Evolutionary conservation across 768 basidiomycete species (phyloP).

Genomic region (Phallus indusiatus): DNA sequence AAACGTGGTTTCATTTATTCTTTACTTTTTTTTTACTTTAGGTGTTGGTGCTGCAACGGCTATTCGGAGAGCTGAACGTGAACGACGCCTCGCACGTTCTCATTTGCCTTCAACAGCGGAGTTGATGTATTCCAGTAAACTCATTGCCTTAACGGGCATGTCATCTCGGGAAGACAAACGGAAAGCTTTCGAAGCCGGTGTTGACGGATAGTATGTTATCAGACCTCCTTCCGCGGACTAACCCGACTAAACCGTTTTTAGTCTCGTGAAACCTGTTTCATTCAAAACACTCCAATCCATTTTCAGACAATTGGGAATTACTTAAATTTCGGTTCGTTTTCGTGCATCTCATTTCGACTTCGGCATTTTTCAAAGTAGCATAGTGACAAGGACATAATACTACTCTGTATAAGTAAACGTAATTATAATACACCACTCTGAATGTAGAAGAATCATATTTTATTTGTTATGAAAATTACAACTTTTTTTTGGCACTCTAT

Average conservation of each 20-base stretch:
- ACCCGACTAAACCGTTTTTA: slow-evolving; percentile 23
- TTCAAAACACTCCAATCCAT: slow-evolving; percentile 83
- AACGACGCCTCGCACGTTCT: slow-evolving; percentile 18
- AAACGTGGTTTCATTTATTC: neutral
- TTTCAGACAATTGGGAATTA: slow-evolving; percentile 61
- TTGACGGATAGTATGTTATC: slow-evolving; percentile 85
- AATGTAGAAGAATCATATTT: neutral
- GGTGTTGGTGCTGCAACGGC: slow-evolving; percentile 76
- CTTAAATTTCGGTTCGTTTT: slow-evolving; percentile 19
- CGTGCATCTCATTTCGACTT: neutral
- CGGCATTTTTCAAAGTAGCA: neutral
- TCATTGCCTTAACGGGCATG: slow-evolving; percentile 81
- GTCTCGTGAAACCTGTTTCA: slow-evolving; percentile 92
- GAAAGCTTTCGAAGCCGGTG: slow-evolving; percentile 83
- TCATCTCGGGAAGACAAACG: slow-evolving; percentile 90
- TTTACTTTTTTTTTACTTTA: slow-evolving; percentile 19
- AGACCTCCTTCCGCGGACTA: neutral
- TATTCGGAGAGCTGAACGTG: slow-evolving; percentile 67
- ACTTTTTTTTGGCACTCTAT: neutral
- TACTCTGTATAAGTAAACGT: neutral
- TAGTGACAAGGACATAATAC: neutral
- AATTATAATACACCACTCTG: neutral
- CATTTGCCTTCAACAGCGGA: neutral
- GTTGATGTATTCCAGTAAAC: slow-evolving; percentile 25
- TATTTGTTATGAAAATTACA: neutral